Base-by-base conservation (phyloP, 257 asterid species). In the Solanum chmielewskii region DNA sequence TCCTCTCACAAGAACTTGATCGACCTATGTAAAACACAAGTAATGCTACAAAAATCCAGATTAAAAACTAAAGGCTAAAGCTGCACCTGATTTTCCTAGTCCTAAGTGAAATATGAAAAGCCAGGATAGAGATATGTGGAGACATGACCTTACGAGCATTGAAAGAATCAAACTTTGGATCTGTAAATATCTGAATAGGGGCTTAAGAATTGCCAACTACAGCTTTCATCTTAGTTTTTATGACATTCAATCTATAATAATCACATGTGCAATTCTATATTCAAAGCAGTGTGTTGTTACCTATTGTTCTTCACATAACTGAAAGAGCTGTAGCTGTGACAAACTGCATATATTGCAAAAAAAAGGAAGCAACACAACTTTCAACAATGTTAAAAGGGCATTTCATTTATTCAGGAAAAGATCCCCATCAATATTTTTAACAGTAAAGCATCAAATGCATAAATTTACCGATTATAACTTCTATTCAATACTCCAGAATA, bases 81-180 rank as follows among this genome's bases (percentile, higher is more conserved):
- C 96, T 27, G 92, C 97, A 68, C 98, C 97, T 52, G 21, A 52
- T 11, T 86, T 89, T n/a, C 92, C 91, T 10, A 92, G 45, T 11
- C 87, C 73, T 13, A 90, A 81, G 88, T 89, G 89, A 85, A 87
- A 91, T 29, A 94, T 75, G 37, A 94, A 86, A 20, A 82, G 76
- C 95, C 95, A 94, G 76, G 89, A 90, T 27, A 84, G 74, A 11
- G 89, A 92, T n/a, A 90, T 85, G 76, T 94, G 98, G 91, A 90
- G 90, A 82, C 92, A 89, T n/a, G 93, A 59, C 74, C 89, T 87
- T 11, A 91, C 2, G 7, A 95, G 88, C 94, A 94, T 86, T 1
- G 96, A 96, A 3, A 87, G 74, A 87, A 88, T 86, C 92, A 93
- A 71, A 90, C 94, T 90, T 89, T 94, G 95, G 89, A 91, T 90